A percentile compares a stretch with the other conserved stretches of the same genome.
These are phyloP conservation scores for Acer yangbiense DNA, from an alignment of 345 rosid genomes.

Conservation along the genomic window DNA sequence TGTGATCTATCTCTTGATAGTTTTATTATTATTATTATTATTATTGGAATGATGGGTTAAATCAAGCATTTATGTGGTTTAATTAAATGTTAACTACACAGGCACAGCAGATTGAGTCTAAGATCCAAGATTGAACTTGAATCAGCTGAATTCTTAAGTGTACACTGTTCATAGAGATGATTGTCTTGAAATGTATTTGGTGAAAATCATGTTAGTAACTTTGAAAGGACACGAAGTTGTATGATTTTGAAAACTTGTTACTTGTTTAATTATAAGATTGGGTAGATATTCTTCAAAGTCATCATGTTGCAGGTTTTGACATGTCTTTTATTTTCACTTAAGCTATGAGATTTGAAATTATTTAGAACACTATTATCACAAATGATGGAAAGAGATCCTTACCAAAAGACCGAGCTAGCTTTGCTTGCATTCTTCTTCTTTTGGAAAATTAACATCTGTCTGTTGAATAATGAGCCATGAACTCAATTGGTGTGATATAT, in stretches of 20 bases:
- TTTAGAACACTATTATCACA: neutral
- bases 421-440: conserved; percentile 6
- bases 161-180: neutral
- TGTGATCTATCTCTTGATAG: too few species aligned
- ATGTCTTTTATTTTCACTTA: neutral
- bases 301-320: neutral
- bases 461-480: neutral
- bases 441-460: neutral
- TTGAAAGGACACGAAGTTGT: neutral
- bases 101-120: neutral
- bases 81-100: neutral
- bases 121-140: neutral
- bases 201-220: neutral
- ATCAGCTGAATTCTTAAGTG: neutral
- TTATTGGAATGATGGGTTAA: neutral
- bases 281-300: neutral
- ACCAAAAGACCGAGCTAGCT: neutral
- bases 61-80: neutral
- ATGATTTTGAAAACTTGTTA: neutral
- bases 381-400: neutral
- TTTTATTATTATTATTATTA: neutral
- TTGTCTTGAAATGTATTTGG: neutral
- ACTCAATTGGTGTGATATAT: neutral
- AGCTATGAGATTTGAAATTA: neutral
- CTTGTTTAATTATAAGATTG: neutral